A percentile compares a stretch with the other conserved stretches of the same genome.
These are phyloP conservation scores for Komagataea norvegica DNA, from an alignment of 1,139 yeast species.

Conservation along the genomic window DNA sequence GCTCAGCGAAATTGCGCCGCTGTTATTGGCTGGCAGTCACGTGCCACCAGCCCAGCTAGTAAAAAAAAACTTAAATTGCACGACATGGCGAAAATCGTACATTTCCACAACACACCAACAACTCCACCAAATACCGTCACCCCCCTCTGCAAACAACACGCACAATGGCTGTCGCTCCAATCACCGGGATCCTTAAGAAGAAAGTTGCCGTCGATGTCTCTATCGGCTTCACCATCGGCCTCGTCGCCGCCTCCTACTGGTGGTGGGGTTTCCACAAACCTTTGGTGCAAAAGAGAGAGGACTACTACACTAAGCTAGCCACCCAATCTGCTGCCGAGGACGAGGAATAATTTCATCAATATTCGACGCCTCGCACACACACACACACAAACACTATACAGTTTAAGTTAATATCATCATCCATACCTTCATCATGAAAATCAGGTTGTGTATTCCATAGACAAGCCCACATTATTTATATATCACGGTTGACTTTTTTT, in stretches of 20 bases:
- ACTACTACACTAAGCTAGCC: slow-evolving; percentile 71
- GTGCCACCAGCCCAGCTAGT: neutral
- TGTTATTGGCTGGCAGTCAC: slow-evolving; percentile 3
- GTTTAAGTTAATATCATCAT: slow-evolving; percentile 1
- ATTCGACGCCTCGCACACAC: too few relatives aligned
- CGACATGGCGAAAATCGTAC: neutral
- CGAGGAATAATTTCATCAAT: slow-evolving; percentile 32
- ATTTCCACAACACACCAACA: neutral
- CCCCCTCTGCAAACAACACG: too few relatives aligned
- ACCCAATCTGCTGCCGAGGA: slow-evolving; percentile 71
- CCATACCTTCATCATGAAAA: slow-evolving; percentile 1
- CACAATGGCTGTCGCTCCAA: slow-evolving; percentile 81
- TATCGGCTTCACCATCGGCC: slow-evolving; percentile 55
- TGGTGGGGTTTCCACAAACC: slow-evolving; percentile 78
- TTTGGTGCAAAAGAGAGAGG: slow-evolving; percentile 70
- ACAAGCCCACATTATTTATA: slow-evolving; percentile 5
- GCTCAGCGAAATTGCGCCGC: neutral
- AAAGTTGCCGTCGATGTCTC: slow-evolving; percentile 77
- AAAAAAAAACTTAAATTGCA: slow-evolving; percentile 8
- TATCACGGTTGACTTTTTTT: slow-evolving; percentile 6
- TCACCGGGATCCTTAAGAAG: slow-evolving; percentile 79
- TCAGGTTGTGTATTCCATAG: slow-evolving; percentile 2
- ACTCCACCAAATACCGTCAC: too few relatives aligned
- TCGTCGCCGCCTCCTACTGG: slow-evolving; percentile 55
- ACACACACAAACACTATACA: neutral